Conservation (phyloP, 2,329 filamentous ascomycete genomes). For the Exophiala phaeomuriformis region DNA sequence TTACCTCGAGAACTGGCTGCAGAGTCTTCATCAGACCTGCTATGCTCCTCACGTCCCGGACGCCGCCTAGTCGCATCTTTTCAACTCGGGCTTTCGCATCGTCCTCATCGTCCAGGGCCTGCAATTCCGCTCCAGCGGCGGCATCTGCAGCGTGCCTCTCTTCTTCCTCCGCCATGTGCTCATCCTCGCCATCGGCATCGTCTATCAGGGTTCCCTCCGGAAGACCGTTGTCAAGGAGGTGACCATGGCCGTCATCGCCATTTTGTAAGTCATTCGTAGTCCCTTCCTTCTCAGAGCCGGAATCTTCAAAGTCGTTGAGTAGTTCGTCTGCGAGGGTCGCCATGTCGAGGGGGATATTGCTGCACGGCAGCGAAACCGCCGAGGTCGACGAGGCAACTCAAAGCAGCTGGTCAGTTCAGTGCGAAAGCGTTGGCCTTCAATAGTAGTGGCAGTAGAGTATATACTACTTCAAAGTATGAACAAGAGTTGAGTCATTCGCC, state of each 20-base stretch:
- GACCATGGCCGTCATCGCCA: slow-evolving; percentile 30
- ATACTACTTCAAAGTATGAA: too few species aligned
- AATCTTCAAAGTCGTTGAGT: slow-evolving; percentile 83
- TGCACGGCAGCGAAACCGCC: background rate
- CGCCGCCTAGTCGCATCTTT: slow-evolving; percentile 66
- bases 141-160: slow-evolving; percentile 28
- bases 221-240: slow-evolving; percentile 18
- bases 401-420: too few species aligned
- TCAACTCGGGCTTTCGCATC: slow-evolving; percentile 71
- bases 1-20: slow-evolving; percentile 74
- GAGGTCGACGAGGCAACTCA: too few species aligned
- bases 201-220: slow-evolving; percentile 34
- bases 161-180: slow-evolving; percentile 26
- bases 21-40: slow-evolving; percentile 74
- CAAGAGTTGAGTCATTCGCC: too few species aligned
- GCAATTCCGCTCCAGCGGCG: slow-evolving; percentile 50
- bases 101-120: slow-evolving; percentile 53
- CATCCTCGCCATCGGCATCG: slow-evolving; percentile 31
- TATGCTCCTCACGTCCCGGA: slow-evolving; percentile 73
- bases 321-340: slow-evolving; percentile 89
- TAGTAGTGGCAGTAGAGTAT: too few species aligned
- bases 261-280: slow-evolving; percentile 45
- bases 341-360: slow-evolving; percentile 47
- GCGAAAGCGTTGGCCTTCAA: too few species aligned
- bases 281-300: slow-evolving; percentile 66